phyloP scores from a whole-genome alignment of 2,329 filamentous ascomycete genomes.

The Lecanosticta acicola region DNA sequence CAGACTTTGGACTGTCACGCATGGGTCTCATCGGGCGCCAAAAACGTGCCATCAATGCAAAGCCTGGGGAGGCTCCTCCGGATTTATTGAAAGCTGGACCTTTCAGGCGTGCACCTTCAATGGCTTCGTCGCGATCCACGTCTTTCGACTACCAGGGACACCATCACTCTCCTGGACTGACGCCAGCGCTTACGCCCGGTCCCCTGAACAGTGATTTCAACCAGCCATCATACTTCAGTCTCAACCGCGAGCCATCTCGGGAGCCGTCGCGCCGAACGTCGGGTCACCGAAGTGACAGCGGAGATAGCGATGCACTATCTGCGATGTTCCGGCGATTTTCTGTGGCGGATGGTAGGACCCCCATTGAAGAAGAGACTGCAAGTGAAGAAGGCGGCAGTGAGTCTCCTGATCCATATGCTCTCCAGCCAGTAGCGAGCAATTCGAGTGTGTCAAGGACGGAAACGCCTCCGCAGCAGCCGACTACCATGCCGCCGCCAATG shows the following conservation, averaged over 20 bases:
- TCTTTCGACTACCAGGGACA: slow-evolving; percentile 79
- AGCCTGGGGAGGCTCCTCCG: slow-evolving; percentile 74
- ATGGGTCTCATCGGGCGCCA: slow-evolving; percentile 97
- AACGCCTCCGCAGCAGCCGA: slow-evolving; percentile 54
- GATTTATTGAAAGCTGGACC: slow-evolving; percentile 90
- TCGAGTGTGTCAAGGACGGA: slow-evolving; percentile 36
- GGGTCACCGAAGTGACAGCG: slow-evolving; percentile 84
- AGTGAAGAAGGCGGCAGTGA: slow-evolving; percentile 56
- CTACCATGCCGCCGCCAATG: slow-evolving; percentile 81
- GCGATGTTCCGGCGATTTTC: slow-evolving; percentile 72
- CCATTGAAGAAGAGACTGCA: slow-evolving; percentile 69
- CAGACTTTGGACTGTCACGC: slow-evolving; percentile 91
- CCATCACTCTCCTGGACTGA: slow-evolving; percentile 72
- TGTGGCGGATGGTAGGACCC: slow-evolving; percentile 51
- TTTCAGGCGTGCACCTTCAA: slow-evolving; percentile 77
- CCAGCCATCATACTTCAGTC: slow-evolving; percentile 89
- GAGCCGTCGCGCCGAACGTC: slow-evolving; percentile 65
- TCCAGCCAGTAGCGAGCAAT: slow-evolving; percentile 57
- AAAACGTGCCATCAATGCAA: slow-evolving; percentile 79
- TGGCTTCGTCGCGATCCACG: slow-evolving; percentile 84
- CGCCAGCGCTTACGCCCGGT: slow-evolving; percentile 80
- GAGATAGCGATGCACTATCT: slow-evolving; percentile 77
- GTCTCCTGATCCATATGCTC: slow-evolving; percentile 69
- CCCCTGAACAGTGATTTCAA: slow-evolving; percentile 57
- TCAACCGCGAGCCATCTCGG: slow-evolving; percentile 55